A percentile compares a stretch with the other conserved stretches of the same genome.
phyloP scores from a whole-genome alignment of 306 rosid genomes.

The Mucuna pruriens region DNA sequence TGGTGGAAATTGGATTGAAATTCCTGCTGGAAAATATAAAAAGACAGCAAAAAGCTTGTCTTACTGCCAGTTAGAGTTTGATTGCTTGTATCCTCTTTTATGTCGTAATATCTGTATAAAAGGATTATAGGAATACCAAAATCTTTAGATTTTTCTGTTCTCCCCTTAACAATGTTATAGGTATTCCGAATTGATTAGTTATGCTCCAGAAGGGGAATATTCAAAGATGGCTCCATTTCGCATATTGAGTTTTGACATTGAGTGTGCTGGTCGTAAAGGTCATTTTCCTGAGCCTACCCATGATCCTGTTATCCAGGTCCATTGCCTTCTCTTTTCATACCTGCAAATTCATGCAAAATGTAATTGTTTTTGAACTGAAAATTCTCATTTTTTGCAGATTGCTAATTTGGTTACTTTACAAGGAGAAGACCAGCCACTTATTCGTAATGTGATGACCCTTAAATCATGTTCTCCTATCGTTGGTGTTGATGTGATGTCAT shows the following conservation, averaged over 20 bases:
- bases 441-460: conserved; percentile 95
- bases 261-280: conserved; percentile 99
- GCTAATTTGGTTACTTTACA: conserved; percentile 95
- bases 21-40: conserved; percentile 79
- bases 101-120: neutral
- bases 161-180: conserved; percentile 67
- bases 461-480: conserved; percentile 92
- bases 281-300: conserved; percentile 96
- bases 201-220: conserved; percentile 91
- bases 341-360: neutral
- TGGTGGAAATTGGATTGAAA: conserved; percentile 99
- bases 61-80: conserved; percentile 85
- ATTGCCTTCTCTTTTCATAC: conserved; percentile 21
- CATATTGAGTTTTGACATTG: conserved; percentile 96
- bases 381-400: conserved; percentile 56
- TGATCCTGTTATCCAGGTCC: conserved; percentile 98
- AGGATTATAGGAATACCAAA: conserved; percentile 28
- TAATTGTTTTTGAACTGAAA: conserved; percentile 39
- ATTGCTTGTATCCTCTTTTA: conserved; percentile 85
- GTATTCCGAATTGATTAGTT: conserved; percentile 87
- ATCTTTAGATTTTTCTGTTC: conserved; percentile 17
- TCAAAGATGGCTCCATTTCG: conserved; percentile 99
- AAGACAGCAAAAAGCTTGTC: conserved; percentile 61
- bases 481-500: conserved; percentile 94
- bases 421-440: conserved; percentile 79